Evolutionary conservation across 2,329 filamentous ascomycete genomes (phyloP), one percentile per base, ranked within the genome.

Genomic region (Colletotrichum cordylinicola): DNA sequence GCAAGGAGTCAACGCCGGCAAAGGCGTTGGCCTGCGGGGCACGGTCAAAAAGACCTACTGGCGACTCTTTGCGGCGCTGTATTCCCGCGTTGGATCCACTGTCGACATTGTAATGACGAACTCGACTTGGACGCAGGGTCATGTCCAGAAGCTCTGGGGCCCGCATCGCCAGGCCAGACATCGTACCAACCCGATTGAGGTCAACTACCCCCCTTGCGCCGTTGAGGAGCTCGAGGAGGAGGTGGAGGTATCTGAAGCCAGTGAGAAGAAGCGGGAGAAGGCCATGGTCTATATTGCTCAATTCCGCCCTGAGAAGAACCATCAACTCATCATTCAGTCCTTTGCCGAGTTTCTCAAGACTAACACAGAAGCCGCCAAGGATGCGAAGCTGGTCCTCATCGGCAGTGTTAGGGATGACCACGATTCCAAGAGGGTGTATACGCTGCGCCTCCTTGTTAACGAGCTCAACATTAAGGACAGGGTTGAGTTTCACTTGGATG

Each of bases 41-140:
- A 82, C 85, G 8, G 88, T 88, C 66, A 99, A 99, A 87, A 93
- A 91, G 79, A 83, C 89, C 18, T 99, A 99, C 87, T 99, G 97
- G 97, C 88, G 93, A 78, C 81, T 93, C 2, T 99, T 99, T 82
- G 96, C 97, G 1, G 87, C 88, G 60, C 84, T 98, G 3, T 99
- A 99, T 86, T 93, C 94, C 61, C 92, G 91, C 86, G 93, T 98
- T 60, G 97, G 97, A 27, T 91, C 94, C 27, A 93, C 94, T 18
- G 91, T 98, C 60, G 96, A 99, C 82, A 91, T 98, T 1, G 96
- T 98, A 79, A 98, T 98, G 95, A 98, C 97, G 74, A 99, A 99
- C 85, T 98, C 95, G 7, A 95, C 91, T 74, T 99, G 97, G 97
- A 99, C 97, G 0, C 94, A 97, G 79, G 90, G 86, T 2, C 96